Percentiles rank a stretch among this genome's conserved stretches.
Conservation (phyloP, 2,329 filamentous ascomycete species). For the Botrytis tulipae region DNA sequence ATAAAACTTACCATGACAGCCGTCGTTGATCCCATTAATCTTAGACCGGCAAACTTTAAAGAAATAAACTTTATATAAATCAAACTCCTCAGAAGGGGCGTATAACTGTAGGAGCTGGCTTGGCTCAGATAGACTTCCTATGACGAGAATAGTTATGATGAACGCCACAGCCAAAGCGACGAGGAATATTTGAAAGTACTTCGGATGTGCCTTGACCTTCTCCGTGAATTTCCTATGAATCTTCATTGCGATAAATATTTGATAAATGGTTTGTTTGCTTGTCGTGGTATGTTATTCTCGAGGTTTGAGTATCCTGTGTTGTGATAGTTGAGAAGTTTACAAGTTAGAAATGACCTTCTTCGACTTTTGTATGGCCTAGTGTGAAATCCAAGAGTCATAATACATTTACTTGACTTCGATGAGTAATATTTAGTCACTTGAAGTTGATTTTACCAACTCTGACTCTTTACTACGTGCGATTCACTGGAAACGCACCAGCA, state of each 20-base stretch:
- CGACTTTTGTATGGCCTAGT: not conserved
- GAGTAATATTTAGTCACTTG: not conserved
- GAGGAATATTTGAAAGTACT: not conserved
- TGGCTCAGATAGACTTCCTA: not conserved
- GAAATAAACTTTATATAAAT: not conserved
- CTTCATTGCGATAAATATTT: not conserved
- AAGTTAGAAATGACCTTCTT: not conserved
- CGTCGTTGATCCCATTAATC: not conserved
- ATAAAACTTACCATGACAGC: not conserved
- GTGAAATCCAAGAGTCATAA: not conserved
- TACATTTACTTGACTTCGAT: not conserved
- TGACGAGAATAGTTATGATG: not conserved
- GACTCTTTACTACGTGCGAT: not conserved
- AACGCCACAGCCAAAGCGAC: not conserved
- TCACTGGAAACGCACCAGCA: not conserved
- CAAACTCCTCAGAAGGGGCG: not conserved
- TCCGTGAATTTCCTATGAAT: not conserved
- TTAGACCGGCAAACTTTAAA: not conserved
- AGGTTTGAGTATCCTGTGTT: not conserved
- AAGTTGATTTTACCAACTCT: not conserved
- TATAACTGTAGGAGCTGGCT: not conserved
- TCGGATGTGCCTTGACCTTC: not conserved
- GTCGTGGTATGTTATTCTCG: not conserved
- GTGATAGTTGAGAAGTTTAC: not conserved
- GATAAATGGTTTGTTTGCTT: not conserved